Conservation (phyloP, 495 filamentous ascomycete genomes). For the Trichoderma erinaceum region DNA sequence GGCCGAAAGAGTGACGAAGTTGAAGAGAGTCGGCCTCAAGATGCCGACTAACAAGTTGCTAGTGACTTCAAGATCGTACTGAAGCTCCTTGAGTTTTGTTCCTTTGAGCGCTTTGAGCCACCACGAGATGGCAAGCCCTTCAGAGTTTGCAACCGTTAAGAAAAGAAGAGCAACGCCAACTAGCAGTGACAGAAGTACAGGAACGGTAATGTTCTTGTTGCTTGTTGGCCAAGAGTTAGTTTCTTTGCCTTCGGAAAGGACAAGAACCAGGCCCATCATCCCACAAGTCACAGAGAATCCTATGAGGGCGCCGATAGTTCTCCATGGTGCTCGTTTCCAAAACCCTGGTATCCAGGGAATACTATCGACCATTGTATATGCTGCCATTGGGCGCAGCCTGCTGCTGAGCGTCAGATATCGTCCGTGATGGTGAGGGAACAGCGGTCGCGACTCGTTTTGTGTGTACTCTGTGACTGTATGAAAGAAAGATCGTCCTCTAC, state of each 20-base stretch:
- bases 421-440: too few species aligned
- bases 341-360: not conserved
- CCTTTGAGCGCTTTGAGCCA: slow-evolving; percentile 6
- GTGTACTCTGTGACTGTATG: not conserved
- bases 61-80: not conserved
- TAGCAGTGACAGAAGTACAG: not conserved
- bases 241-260: not conserved
- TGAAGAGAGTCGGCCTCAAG: not conserved
- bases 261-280: not conserved
- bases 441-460: not conserved
- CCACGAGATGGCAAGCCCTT: slow-evolving; percentile 4
- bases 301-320: not conserved
- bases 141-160: not conserved
- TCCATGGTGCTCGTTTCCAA: not conserved
- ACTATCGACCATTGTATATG: not conserved
- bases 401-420: too few species aligned
- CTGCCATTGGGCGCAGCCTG: too few species aligned
- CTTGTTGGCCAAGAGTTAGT: not conserved
- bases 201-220: slow-evolving; percentile 3
- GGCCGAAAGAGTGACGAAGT: not conserved
- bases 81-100: not conserved
- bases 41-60: not conserved
- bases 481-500: not conserved
- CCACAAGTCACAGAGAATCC: not conserved
- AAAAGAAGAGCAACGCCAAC: not conserved